These are phyloP conservation scores for Xerocomellus dryophilus DNA, from an alignment of 768 basidiomycete species.

Conservation along the genomic window DNA sequence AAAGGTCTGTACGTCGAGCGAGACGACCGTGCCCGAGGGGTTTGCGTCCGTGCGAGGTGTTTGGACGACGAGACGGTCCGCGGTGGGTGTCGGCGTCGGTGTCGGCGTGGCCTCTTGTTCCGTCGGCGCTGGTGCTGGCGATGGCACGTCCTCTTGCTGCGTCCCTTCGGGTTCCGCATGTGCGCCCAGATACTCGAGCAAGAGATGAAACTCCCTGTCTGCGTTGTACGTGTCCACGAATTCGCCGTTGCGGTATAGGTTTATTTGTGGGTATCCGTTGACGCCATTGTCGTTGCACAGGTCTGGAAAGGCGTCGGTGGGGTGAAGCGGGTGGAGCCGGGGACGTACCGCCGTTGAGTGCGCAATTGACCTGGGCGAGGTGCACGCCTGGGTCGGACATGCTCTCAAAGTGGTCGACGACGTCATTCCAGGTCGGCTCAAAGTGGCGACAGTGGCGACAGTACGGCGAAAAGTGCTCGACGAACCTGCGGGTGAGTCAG, in stretches of 20 bases:
- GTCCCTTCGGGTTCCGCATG: constrained; percentile 35
- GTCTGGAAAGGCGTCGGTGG: constrained; percentile 44
- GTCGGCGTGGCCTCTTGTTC: background rate
- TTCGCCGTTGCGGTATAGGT: constrained; percentile 67
- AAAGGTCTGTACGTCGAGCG: constrained; percentile 36
- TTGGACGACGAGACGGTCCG: constrained; percentile 17
- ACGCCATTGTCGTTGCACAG: constrained; percentile 71
- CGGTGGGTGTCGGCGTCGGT: constrained; percentile 1
- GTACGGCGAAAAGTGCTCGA: constrained; percentile 87
- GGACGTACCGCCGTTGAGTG: constrained; percentile 67
- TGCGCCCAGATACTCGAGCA: constrained; percentile 54
- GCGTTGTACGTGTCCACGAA: constrained; percentile 55
- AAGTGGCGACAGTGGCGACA: constrained; percentile 80
- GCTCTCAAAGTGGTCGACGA: constrained; percentile 51
- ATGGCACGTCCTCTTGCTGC: background rate
- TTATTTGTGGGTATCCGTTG: constrained; percentile 71
- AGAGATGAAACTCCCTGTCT: constrained; percentile 48
- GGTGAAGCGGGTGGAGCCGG: no score
- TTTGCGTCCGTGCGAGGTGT: constrained; percentile 14
- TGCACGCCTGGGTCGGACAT: constrained; percentile 43
- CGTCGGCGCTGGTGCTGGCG: background rate
- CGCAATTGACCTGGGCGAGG: constrained; percentile 81
- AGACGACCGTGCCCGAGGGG: constrained; percentile 25
- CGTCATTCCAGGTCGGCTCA: constrained; percentile 75
- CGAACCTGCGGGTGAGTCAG: constrained; percentile 44